A percentile compares a stretch with the other conserved stretches of the same genome.
Evolutionary conservation across 495 filamentous ascomycete genomes (phyloP).

Genomic region (Penicillium dipodomyicola): DNA sequence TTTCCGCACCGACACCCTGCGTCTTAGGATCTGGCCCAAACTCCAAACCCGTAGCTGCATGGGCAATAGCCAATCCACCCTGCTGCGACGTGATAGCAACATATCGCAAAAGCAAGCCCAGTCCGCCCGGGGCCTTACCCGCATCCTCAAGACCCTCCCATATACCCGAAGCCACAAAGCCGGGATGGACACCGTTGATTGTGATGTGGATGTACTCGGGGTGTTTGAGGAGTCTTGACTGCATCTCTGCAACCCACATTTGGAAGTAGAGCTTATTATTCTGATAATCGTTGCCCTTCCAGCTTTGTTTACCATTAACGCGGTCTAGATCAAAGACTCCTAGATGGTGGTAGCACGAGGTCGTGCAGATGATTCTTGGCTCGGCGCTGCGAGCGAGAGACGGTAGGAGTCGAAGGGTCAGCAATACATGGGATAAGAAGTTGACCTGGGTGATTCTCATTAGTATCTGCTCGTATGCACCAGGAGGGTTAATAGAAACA

Average conservation of each 20-base stretch:
- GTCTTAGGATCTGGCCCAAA: slow-evolving; percentile 22
- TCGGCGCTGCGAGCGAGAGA: slow-evolving; percentile 20
- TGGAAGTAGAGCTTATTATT: slow-evolving; percentile 31
- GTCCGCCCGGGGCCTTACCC: neutral
- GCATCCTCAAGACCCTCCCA: slow-evolving; percentile 7
- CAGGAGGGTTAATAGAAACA: too few species aligned
- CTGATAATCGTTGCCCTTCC: slow-evolving; percentile 13
- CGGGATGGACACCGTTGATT: slow-evolving; percentile 28
- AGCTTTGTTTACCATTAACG: slow-evolving; percentile 8
- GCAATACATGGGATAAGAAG: slow-evolving; percentile 24
- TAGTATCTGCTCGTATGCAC: neutral
- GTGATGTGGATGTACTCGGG: slow-evolving; percentile 26
- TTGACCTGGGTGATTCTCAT: slow-evolving; percentile 17
- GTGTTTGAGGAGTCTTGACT: slow-evolving; percentile 18
- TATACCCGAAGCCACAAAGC: slow-evolving; percentile 25
- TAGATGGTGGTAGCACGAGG: slow-evolving; percentile 23
- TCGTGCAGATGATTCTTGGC: slow-evolving; percentile 29
- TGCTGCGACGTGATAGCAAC: slow-evolving; percentile 23
- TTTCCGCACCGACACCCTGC: slow-evolving; percentile 14
- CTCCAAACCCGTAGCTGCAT: slow-evolving; percentile 23
- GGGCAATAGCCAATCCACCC: slow-evolving; percentile 24
- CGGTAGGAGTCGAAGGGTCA: slow-evolving; percentile 24
- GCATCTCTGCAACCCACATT: slow-evolving; percentile 26
- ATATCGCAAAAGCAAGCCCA: neutral
- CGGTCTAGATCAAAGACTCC: slow-evolving; percentile 18